Conservation (phyloP, 2,329 filamentous ascomycete genomes). For the Aaosphaeria arxii region DNA sequence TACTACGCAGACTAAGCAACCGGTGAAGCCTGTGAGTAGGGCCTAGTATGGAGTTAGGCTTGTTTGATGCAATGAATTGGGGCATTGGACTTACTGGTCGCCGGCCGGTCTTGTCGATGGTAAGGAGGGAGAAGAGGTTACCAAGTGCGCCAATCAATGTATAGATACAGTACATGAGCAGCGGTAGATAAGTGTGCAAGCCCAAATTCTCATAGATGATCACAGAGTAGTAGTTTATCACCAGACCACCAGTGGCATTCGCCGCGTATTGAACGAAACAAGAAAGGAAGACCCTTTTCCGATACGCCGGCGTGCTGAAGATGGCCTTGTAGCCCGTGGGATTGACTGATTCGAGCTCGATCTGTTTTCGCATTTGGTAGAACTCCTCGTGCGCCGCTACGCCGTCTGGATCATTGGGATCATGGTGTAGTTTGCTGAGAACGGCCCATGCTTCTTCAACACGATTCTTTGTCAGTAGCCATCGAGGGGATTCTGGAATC, state of each 20-base stretch:
- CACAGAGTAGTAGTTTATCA: slow-evolving; percentile 23
- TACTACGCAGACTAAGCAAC: slow-evolving; percentile 14
- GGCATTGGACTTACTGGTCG: slow-evolving; percentile 10
- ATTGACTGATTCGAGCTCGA: slow-evolving; percentile 17
- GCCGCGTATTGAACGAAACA: slow-evolving; percentile 23
- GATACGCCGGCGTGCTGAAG: slow-evolving; percentile 14
- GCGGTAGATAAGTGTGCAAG: slow-evolving; percentile 14
- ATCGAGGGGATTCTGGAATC: slow-evolving; percentile 45
- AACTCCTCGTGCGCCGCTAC: slow-evolving; percentile 20
- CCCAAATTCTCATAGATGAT: slow-evolving; percentile 22
- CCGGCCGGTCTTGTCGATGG: slow-evolving; percentile 19
- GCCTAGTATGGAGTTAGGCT: slow-evolving; percentile 8
- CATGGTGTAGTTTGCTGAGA: slow-evolving; percentile 13
- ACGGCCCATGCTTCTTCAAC: slow-evolving; percentile 38
- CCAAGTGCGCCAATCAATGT: slow-evolving; percentile 20
- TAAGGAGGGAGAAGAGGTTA: slow-evolving; percentile 18
- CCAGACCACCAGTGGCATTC: slow-evolving; percentile 18
- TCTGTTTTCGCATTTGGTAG: slow-evolving; percentile 20
- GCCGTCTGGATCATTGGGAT: slow-evolving; percentile 15
- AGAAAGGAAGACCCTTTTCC: slow-evolving; percentile 17
- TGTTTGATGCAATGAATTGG: neutral
- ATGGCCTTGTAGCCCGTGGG: slow-evolving; percentile 18
- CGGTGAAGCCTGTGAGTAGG: slow-evolving; percentile 18
- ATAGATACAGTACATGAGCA: slow-evolving; percentile 24
- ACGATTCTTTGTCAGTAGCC: slow-evolving; percentile 43